Percentiles rank a stretch among this genome's conserved stretches.
These are phyloP conservation scores for Coemansia sp. DNA, from an alignment of 192 early-diverging fungal genomes.

Conservation along the genomic window DNA sequence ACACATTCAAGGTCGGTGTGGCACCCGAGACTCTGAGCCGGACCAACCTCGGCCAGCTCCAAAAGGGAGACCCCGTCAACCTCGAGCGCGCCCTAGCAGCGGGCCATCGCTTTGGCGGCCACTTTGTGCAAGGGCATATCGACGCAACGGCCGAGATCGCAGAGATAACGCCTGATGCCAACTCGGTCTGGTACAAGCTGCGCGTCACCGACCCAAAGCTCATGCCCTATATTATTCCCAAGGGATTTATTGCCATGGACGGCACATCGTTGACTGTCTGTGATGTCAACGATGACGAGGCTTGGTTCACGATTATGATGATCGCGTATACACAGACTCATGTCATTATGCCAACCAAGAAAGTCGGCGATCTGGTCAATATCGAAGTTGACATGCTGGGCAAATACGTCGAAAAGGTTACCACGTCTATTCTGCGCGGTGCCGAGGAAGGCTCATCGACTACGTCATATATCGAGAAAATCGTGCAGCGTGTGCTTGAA, in stretches of 20 bases:
- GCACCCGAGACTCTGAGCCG: slow-evolving; percentile 92
- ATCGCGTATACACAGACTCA: slow-evolving; percentile 90
- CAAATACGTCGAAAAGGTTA: slow-evolving; percentile 91
- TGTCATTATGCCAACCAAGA: slow-evolving; percentile 79
- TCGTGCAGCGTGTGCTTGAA: slow-evolving; percentile 48
- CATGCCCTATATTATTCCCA: slow-evolving; percentile 88
- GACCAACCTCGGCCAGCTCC: slow-evolving; percentile 83
- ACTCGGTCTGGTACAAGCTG: slow-evolving; percentile 81
- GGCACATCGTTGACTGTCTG: slow-evolving; percentile 95
- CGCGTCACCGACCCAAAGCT: slow-evolving; percentile 62
- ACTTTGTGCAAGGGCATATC: slow-evolving; percentile 97
- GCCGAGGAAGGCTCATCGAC: slow-evolving; percentile 9
- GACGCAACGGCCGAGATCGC: slow-evolving; percentile 83
- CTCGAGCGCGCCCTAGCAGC: slow-evolving; percentile 92
- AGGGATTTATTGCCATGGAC: slow-evolving; percentile 93
- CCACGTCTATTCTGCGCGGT: slow-evolving; percentile 60
- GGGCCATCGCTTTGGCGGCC: slow-evolving; percentile 91
- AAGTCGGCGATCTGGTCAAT: slow-evolving; percentile 81
- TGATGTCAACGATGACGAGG: slow-evolving; percentile 75
- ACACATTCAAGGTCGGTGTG: slow-evolving; percentile 88
- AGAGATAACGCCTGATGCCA: slow-evolving; percentile 81
- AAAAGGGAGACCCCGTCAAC: slow-evolving; percentile 84
- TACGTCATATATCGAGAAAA: slow-evolving; percentile 44
- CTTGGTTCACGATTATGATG: slow-evolving; percentile 92
- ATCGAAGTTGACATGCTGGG: slow-evolving; percentile 98